Evolutionary conservation across 345 rosid species (phyloP), one percentile per base, ranked within the genome.

Genomic region (Brassica rapa): DNA sequence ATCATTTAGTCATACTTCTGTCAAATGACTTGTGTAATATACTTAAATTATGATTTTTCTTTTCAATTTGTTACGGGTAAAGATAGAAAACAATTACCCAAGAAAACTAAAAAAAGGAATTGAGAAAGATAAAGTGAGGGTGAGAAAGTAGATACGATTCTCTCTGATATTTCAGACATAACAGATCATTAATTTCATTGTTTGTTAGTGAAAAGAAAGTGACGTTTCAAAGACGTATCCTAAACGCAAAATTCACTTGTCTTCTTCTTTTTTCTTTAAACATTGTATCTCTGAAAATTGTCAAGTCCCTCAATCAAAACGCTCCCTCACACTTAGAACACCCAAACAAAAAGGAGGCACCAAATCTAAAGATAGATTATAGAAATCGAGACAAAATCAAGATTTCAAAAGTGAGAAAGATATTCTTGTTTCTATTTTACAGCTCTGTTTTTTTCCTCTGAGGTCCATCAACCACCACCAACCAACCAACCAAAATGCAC

Each of bases 211-310:
- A 78, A 57, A 32, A 72, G 82, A 78, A 66, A 72, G 73, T 72
- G 82, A 78, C 82, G 72, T 72, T 72, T 72, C 81, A 12, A 64
- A 77, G 72, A 77, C 81, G 81, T 71, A 78, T 78, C 82, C 63
- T 72, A 66, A 72, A 71, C 76, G 81, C 66, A 77, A 71, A 77
- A 77, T 77, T 77, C 76, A 71, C 60, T 56, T 77, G 76, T 64
- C 81, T 70, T 77, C 80, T 68, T 76, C 27, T 32, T 61, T 55
- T 37, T 68, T 39, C 21, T 56, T 68, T 46, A 39, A 43, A 63
- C 43, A 55, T 41, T 63, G 73, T 29, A 16, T 30, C 33, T 53
- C 61, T 30, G 62, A 68, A 68, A 62, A 70, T 77, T 62, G 80
- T 77, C 71, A 77, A 70, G 65, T 77, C 80, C 62, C 56, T 65